A percentile compares a stretch with the other conserved stretches of the same genome.
Evolutionary conservation across 140 eudicot genomes (phyloP).

Genomic region (Bidens hawaiensis): DNA sequence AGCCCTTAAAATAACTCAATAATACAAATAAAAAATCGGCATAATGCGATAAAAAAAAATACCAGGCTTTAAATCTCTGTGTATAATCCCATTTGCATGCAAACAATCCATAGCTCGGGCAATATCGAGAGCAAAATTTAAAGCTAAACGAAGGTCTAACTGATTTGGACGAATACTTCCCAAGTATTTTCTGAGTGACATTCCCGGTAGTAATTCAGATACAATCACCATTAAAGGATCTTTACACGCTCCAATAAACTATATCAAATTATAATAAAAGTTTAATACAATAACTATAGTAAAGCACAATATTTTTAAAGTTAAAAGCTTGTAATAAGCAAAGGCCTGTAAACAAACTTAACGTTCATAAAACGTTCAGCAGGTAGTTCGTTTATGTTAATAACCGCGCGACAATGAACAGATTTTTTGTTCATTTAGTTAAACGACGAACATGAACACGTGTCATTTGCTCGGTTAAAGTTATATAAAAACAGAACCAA

Average conservation of each 20-base stretch:
- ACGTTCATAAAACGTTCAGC: too few relatives aligned
- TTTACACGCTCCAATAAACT: conserved; percentile 98
- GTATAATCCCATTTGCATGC: conserved; percentile 95
- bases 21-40: not conserved
- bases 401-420: too few relatives aligned
- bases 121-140: conserved; percentile 86
- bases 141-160: conserved; percentile 65
- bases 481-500: too few relatives aligned
- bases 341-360: too few relatives aligned
- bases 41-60: not conserved
- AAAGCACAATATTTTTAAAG: not conserved
- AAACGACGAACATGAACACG: too few relatives aligned
- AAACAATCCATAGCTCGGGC: conserved; percentile 94
- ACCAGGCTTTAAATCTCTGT: conserved; percentile 97
- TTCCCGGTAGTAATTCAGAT: conserved; percentile 85
- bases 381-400: too few relatives aligned
- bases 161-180: conserved; percentile 74
- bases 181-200: conserved; percentile 85
- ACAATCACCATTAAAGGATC: conserved; percentile 98
- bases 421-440: too few relatives aligned
- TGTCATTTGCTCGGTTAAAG: too few relatives aligned
- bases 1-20: not conserved
- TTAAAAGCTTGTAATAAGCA: not conserved
- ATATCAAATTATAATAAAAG: conserved; percentile 5
- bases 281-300: not conserved